Evolutionary conservation across 257 asterid genomes (phyloP).

Genomic region (Solanum chiquidenum): DNA sequence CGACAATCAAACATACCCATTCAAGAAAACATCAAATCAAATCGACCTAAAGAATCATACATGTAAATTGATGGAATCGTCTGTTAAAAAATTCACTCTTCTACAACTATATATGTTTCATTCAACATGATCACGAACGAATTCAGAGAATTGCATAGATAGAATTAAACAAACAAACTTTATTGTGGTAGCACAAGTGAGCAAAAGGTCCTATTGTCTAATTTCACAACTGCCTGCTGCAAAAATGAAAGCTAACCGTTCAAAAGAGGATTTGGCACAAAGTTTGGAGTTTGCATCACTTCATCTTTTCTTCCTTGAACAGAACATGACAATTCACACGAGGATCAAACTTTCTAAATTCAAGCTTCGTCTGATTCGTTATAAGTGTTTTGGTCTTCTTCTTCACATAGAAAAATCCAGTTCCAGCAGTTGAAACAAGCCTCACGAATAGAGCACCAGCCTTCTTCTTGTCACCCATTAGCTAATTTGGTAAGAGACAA

Average conservation of each 20-base stretch:
- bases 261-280: background rate
- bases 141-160: background rate
- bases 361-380: background rate
- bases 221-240: background rate
- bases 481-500: background rate
- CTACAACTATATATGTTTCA: background rate
- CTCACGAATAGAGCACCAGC: constrained; percentile 1
- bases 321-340: background rate
- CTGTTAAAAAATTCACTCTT: background rate
- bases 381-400: background rate
- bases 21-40: too few relatives aligned
- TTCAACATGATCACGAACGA: background rate
- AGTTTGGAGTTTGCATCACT: background rate
- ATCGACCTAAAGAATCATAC: too few relatives aligned
- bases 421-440: background rate
- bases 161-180: background rate
- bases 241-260: background rate
- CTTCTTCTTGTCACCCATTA: constrained; percentile 6
- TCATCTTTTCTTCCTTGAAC: background rate
- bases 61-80: too few relatives aligned
- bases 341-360: constrained; percentile 3
- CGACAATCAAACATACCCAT: background rate
- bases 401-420: constrained; percentile 8
- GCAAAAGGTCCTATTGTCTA: background rate
- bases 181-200: background rate